Evolutionary conservation across 139 green algal genomes (phyloP), one percentile per base, ranked within the genome.

Genomic region (Raphidocelis subcapitata): DNA sequence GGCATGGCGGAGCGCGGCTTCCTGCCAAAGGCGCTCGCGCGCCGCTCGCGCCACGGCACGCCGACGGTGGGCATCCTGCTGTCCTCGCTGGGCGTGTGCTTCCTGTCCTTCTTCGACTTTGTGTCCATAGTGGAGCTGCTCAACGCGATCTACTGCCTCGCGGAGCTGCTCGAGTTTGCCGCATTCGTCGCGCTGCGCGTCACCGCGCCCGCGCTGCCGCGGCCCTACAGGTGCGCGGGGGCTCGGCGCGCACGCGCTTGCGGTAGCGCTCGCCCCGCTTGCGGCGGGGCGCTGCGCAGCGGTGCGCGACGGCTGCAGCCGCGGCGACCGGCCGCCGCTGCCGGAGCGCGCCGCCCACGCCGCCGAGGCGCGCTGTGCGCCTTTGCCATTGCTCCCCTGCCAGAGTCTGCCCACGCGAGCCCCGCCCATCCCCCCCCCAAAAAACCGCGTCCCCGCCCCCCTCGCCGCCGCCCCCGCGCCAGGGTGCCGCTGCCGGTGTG

Each of bases 1-100:
- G 95, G 95, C 76, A 99, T 99, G 95, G 92, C 93, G 0, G 93
- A 99, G 86, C 83, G 94, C 4, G 95, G 95, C 28, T 95, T 98
- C 81, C 81, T 99, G 60, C 95, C 95, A 33, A 86, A 90, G 33
- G 74, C 77, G 15, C 78, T 95, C 3, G 82, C 70, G 5, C 41
- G 66, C 5, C 84, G 92, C 61, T 92, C 80, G 31, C 69, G 70
- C 36, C 81, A 98, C 73, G 94, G 91, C 75, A 99, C 95, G 12
- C 95, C 95, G 4, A 92, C 86, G 1, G 73, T 88, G 20, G 94
- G 80, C 82, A 97, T 99, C 69, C 26, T 97, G 8, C 85, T 92
- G 32, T 94, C 85, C 64, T 84, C 73, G n/a, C 8, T 92, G 24
- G 94, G 94, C 35, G 81, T 98, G 55, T 61, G 94, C 29, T 81